Percentiles rank a stretch among this genome's conserved stretches.
Evolutionary conservation across 2,329 filamentous ascomycete species (phyloP).

Genomic region (Paecilomyces dactylethromorphus): DNA sequence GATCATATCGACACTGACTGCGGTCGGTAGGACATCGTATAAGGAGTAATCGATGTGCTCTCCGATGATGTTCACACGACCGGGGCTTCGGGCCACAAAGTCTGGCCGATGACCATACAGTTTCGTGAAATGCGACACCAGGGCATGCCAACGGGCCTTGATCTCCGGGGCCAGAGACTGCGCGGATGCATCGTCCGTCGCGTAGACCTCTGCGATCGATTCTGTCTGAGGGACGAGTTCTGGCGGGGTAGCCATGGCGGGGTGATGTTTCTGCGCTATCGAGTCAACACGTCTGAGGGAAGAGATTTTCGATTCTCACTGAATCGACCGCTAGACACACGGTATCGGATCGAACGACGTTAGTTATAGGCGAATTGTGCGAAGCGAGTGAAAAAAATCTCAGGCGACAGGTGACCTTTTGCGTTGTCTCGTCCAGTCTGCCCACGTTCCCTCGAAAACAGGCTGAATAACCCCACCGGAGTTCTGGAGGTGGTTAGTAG

Average conservation of each 20-base stretch:
- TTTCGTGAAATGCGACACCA: slow-evolving; percentile 65
- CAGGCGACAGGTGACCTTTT: background rate
- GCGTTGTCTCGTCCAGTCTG: background rate
- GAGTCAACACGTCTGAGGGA: background rate
- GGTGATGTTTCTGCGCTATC: slow-evolving; percentile 5
- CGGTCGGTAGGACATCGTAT: slow-evolving; percentile 93
- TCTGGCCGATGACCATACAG: slow-evolving; percentile 64
- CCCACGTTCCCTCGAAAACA: background rate
- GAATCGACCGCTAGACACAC: background rate
- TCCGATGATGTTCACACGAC: slow-evolving; percentile 95
- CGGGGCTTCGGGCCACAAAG: slow-evolving; percentile 84
- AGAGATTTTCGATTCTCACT: background rate
- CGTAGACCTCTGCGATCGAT: slow-evolving; percentile 77
- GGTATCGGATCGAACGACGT: background rate
- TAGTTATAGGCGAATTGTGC: background rate
- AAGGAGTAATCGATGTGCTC: slow-evolving; percentile 99
- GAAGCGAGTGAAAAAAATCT: background rate
- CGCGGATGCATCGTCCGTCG: slow-evolving; percentile 69
- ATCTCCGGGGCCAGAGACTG: slow-evolving; percentile 61
- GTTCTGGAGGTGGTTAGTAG: background rate
- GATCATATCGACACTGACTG: slow-evolving; percentile 83
- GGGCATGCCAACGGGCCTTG: slow-evolving; percentile 65
- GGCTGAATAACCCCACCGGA: background rate
- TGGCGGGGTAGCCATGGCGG: slow-evolving; percentile 33
- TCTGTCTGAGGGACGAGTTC: slow-evolving; percentile 64